Percentiles rank a stretch among this genome's conserved stretches.
Conservation (phyloP, 129 eudicot species). For the Chrysanthemum seticuspe region DNA sequence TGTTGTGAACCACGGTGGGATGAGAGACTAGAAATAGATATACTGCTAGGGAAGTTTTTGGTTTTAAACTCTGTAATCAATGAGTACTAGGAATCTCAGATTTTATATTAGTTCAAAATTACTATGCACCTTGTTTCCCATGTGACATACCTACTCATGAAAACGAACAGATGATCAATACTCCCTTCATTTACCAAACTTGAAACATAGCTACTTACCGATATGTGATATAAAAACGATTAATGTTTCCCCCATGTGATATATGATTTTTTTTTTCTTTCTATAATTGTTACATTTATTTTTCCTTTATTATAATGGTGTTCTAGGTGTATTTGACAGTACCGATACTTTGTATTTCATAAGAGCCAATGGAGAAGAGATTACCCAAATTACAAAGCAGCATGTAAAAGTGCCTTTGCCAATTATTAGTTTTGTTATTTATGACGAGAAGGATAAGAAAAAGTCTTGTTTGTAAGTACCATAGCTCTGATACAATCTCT, state of each 20-base stretch:
- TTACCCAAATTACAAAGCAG: conserved; percentile 61
- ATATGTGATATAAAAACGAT: too few relatives aligned
- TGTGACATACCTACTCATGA: conserved; percentile 1
- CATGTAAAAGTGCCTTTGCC: conserved; percentile 63
- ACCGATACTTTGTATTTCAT: conserved; percentile 64
- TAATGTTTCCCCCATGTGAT: too few relatives aligned
- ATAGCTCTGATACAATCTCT: conserved; percentile 14
- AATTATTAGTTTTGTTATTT: conserved; percentile 59
- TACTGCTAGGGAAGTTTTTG: conserved; percentile 4
- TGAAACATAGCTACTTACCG: conserved; percentile 22
- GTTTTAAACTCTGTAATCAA: neutral
- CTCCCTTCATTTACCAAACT: too few relatives aligned
- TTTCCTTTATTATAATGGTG: conserved; percentile 30
- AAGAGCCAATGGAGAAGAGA: conserved; percentile 86
- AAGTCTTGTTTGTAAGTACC: conserved; percentile 67
- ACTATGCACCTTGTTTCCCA: conserved; percentile 4
- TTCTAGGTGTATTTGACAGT: conserved; percentile 77
- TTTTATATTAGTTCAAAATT: too few relatives aligned
- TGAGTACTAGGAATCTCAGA: neutral
- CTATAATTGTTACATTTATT: too few relatives aligned
- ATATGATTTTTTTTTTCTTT: too few relatives aligned
- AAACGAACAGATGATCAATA: too few relatives aligned
- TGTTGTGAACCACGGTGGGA: neutral
- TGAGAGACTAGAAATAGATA: neutral
- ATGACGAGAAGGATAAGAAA: conserved; percentile 40